Base-by-base conservation (phyloP, 2,329 filamentous ascomycete species). In the Beauveria australis region DNA sequence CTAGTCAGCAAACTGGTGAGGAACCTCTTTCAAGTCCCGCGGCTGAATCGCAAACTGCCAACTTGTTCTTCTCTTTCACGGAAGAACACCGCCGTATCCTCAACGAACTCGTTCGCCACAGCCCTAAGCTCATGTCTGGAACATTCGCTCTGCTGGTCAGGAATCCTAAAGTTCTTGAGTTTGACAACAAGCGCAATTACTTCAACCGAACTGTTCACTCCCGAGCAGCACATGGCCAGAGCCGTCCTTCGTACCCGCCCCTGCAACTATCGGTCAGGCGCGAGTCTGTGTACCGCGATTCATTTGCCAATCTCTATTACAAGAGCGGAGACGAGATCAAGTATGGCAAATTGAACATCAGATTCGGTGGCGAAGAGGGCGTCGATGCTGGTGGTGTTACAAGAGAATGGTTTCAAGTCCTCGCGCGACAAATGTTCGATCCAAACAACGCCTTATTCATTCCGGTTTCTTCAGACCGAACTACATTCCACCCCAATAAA, bases 151-250 rank as follows among this genome's bases (percentile, higher is more conserved):
- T 99, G 18, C 78, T 99, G 53, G 94, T 97, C 64, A 97, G 96
- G 80, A 99, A 99, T 71, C 95, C 94, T 28, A 99, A 97, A 81
- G 95, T 99, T 3, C 80, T 99, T 14, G 94, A 99, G 71, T 99
- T 99, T 69, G 94, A 99, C 77, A 99, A 99, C 79, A 99, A 99
- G 80, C 92, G 94, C 69, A 97, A 96, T 76, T 99, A 95, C 81
- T 99, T 99, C 80, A 97, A 87, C 72, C 89, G 94, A 63, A 92
- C 91, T 69, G 87, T 99, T 12, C 94, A 99, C 73, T 76, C 78
- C 46, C 78, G 81, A 62, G 84, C 84, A 51, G 85, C 89, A 55
- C 82, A 82, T 58, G 83, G 84, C 59, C 87, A 91, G 68, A 82
- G 81, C 62, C 87, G 92, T 48, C 85, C 89, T 57, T 81, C 88